Percentiles rank a stretch among this genome's conserved stretches.
These are phyloP conservation scores for Phialemonium atrogriseum DNA, from an alignment of 2,329 filamentous ascomycete genomes.

Conservation along the genomic window DNA sequence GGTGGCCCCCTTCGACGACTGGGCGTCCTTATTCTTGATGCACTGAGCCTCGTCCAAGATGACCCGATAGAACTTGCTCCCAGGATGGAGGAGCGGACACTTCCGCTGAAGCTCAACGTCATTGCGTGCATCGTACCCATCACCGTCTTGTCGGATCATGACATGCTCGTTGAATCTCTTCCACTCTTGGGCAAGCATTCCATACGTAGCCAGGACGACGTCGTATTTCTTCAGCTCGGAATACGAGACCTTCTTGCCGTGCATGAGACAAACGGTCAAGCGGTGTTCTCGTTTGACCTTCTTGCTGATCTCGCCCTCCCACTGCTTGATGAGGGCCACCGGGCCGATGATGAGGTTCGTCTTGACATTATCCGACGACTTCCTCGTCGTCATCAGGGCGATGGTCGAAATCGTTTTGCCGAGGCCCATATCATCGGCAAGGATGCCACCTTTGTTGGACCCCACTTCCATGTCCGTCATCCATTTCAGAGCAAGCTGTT, in stretches of 20 bases:
- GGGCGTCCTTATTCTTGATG: conserved; percentile 67
- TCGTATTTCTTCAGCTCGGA: conserved; percentile 57
- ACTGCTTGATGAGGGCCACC: conserved; percentile 72
- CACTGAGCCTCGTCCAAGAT: conserved; percentile 74
- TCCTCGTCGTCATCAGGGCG: conserved; percentile 63
- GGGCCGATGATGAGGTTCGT: conserved; percentile 80
- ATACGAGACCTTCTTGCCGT: conserved; percentile 48
- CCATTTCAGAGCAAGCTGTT: conserved; percentile 71
- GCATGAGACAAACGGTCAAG: conserved; percentile 63
- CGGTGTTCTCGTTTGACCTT: conserved; percentile 55
- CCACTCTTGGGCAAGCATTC: conserved; percentile 58
- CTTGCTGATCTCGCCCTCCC: conserved; percentile 68
- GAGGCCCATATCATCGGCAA: conserved; percentile 76
- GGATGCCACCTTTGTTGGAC: conserved; percentile 67
- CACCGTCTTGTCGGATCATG: conserved; percentile 34
- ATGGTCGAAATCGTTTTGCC: conserved; percentile 81
- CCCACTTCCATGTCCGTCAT: conserved; percentile 67
- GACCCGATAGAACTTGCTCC: conserved; percentile 55
- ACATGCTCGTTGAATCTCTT: conserved; percentile 52
- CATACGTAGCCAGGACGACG: conserved; percentile 73
- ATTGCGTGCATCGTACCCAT: conserved; percentile 17
- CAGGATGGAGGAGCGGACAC: conserved; percentile 53
- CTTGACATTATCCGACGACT: conserved; percentile 49
- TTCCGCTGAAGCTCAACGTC: conserved; percentile 25
- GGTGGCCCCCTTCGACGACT: conserved; percentile 51